A percentile compares a stretch with the other conserved stretches of the same genome.
phyloP scores from a whole-genome alignment of 768 basidiomycete species.

The Macrolepiota dolichaula region DNA sequence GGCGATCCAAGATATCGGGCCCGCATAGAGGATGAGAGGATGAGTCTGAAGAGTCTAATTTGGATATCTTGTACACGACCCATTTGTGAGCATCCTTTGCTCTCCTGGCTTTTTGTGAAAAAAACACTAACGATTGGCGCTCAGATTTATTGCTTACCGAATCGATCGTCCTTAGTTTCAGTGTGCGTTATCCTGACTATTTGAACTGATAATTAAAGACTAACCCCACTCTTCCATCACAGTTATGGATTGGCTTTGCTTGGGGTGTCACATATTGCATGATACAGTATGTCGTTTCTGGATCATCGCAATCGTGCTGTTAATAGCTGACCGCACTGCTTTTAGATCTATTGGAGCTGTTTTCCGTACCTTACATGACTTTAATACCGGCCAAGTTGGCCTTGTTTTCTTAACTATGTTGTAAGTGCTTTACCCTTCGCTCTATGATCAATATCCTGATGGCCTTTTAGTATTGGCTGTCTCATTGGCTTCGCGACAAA shows the following conservation, averaged over 20 bases:
- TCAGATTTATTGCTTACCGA: constrained; percentile 68
- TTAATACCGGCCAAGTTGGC: constrained; percentile 57
- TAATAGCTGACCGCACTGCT: no score
- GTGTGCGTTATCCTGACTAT: constrained; percentile 44
- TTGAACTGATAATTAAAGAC: background rate
- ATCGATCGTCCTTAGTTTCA: constrained; percentile 70
- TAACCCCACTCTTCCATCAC: background rate
- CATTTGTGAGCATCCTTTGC: constrained; percentile 47
- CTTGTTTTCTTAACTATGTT: constrained; percentile 55
- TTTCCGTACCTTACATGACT: constrained; percentile 55
- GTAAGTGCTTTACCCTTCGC: constrained; percentile 29
- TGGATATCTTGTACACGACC: constrained; percentile 70
- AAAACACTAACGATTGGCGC: background rate
- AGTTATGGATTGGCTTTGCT: constrained; percentile 72
- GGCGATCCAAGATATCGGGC: constrained; percentile 65
- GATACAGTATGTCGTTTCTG: constrained; percentile 41
- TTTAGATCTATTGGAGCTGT: constrained; percentile 22
- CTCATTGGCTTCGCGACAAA: constrained; percentile 43
- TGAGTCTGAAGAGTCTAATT: constrained; percentile 53
- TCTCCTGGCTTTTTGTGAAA: background rate
- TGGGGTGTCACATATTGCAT: constrained; percentile 78
- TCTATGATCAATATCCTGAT: background rate
- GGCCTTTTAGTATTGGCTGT: constrained; percentile 45
- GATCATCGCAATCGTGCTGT: background rate
- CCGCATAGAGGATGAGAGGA: constrained; percentile 47